Conservation (phyloP, 192 early-diverging fungal genomes). For the Cetraspora pellucida region DNA sequence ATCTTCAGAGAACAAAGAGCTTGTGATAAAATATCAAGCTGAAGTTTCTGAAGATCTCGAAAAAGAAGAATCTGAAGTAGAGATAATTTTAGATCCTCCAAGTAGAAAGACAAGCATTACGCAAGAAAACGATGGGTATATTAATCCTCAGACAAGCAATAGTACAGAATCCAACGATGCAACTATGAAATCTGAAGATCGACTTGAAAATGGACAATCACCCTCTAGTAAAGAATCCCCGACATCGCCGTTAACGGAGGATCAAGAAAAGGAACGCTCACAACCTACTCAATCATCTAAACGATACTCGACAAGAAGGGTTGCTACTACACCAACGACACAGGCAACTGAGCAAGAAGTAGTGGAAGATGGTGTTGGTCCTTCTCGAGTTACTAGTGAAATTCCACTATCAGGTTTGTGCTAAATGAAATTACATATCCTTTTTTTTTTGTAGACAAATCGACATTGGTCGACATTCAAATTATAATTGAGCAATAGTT, state of each 20-base stretch:
- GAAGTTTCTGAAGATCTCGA: background rate
- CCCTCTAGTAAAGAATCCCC: background rate
- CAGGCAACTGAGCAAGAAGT: background rate
- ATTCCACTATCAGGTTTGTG: constrained; percentile 27
- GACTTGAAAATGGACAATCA: background rate
- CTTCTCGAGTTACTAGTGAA: background rate
- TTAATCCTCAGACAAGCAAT: background rate
- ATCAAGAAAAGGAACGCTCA: background rate
- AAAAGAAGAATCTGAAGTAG: constrained; percentile 9
- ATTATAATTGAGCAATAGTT: background rate
- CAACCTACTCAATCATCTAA: constrained; percentile 17
- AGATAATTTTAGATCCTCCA: constrained; percentile 29
- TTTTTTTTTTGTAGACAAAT: background rate
- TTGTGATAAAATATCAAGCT: background rate
- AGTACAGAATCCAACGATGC: background rate
- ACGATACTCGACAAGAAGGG: constrained; percentile 29
- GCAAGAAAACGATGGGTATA: background rate
- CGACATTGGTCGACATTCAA: background rate
- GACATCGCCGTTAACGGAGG: background rate
- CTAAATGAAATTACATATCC: background rate
- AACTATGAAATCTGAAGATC: background rate
- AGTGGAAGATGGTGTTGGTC: background rate
- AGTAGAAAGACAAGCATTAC: background rate
- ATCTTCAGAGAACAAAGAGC: background rate
- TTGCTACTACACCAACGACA: background rate